Evolutionary conservation across 2,329 filamentous ascomycete species (phyloP).

Genomic region (Cercospora sp.): DNA sequence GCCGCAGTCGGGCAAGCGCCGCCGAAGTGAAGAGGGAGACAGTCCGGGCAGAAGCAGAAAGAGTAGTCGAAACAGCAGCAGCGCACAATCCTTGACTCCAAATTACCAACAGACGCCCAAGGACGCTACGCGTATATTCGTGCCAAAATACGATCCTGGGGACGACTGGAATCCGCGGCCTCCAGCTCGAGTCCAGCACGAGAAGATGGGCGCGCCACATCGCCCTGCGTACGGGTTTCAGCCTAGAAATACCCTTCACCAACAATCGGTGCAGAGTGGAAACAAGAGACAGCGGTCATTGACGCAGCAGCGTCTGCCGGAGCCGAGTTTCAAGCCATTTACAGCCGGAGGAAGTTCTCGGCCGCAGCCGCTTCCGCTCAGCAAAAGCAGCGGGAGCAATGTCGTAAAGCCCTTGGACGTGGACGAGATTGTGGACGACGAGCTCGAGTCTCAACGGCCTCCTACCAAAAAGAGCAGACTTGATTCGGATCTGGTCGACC

Average conservation of each 20-base stretch:
- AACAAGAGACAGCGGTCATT: neutral
- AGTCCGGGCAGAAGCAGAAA: neutral
- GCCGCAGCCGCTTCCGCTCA: neutral
- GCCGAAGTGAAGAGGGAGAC: neutral
- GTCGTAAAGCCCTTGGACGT: neutral
- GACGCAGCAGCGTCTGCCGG: neutral
- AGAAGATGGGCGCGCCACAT: slow-evolving; percentile 1
- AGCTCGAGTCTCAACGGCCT: neutral
- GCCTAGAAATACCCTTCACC: slow-evolving; percentile 7
- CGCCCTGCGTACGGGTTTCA: neutral
- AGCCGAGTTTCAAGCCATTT: neutral
- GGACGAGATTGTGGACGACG: neutral
- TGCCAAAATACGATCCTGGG: neutral
- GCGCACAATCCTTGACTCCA: neutral
- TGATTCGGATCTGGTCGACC: neutral
- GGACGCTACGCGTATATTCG: slow-evolving; percentile 1
- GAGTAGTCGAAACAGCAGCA: neutral
- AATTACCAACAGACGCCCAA: neutral
- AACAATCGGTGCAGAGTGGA: neutral
- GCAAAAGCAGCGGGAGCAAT: slow-evolving; percentile 1
- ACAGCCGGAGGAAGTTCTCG: neutral
- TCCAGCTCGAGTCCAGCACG: neutral
- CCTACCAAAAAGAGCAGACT: neutral
- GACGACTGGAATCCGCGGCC: slow-evolving; percentile 4
- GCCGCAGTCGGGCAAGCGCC: slow-evolving; percentile 3